Conservation (phyloP, 2,329 filamentous ascomycete species). For the Pseudonectria foliicola region DNA sequence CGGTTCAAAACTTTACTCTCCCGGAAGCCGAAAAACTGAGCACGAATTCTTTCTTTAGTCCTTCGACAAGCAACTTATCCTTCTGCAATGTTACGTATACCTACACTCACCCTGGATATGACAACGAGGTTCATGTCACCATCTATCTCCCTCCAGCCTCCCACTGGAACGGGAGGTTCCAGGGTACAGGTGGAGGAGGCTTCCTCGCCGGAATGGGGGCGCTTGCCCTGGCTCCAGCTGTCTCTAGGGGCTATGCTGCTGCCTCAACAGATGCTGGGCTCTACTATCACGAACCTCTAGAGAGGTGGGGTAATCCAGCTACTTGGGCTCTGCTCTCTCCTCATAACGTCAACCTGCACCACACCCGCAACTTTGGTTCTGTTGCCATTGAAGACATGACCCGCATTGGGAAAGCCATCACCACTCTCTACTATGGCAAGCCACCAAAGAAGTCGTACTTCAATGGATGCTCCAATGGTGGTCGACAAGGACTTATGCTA, state of each 20-base stretch:
- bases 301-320: no score
- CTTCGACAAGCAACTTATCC: no score
- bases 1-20: no score
- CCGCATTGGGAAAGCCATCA: slow-evolving; percentile 35
- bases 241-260: slow-evolving; percentile 4
- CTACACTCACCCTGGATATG: no score
- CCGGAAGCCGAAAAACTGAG: no score
- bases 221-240: slow-evolving; percentile 1
- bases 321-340: slow-evolving; percentile 13
- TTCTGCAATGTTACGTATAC: no score
- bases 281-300: no score
- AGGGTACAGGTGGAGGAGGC: slow-evolving; percentile 10
- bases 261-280: slow-evolving; percentile 11
- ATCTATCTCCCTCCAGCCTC: no score
- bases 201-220: slow-evolving; percentile 6
- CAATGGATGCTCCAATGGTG: slow-evolving; percentile 47
- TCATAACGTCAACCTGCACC: slow-evolving; percentile 17
- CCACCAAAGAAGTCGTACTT: slow-evolving; percentile 38
- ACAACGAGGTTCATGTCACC: no score
- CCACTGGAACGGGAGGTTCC: slow-evolving; percentile 12
- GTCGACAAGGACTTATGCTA: slow-evolving; percentile 47
- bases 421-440: slow-evolving; percentile 32
- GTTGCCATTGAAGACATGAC: slow-evolving; percentile 26
- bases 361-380: slow-evolving; percentile 20
- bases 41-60: no score